Evolutionary conservation across 116 monocot species (phyloP).

Genomic region (Papilionanthe hybrid): DNA sequence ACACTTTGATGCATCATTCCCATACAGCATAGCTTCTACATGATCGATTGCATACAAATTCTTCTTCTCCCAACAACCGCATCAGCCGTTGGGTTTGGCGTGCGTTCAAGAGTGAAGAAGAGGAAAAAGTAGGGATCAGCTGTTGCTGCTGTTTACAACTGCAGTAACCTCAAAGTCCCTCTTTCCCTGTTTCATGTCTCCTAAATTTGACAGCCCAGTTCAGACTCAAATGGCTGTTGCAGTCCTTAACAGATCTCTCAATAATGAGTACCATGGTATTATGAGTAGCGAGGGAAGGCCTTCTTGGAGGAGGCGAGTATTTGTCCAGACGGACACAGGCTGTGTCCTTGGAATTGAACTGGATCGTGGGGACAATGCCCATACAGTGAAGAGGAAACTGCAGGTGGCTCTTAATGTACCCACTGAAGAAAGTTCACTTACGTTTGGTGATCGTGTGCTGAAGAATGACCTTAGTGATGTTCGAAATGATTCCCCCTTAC

Average conservation of each 20-base stretch:
- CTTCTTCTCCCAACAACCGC: slow-evolving; percentile 24
- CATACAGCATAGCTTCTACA: slow-evolving; percentile 8
- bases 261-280: slow-evolving; percentile 33
- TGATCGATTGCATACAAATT: slow-evolving; percentile 18
- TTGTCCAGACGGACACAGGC: slow-evolving; percentile 80
- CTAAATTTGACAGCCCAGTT: slow-evolving; percentile 65
- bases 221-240: slow-evolving; percentile 81
- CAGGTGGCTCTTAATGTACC: slow-evolving; percentile 68
- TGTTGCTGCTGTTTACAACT: not conserved
- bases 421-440: slow-evolving; percentile 71
- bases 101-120: slow-evolving; percentile 31
- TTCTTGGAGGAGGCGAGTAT: slow-evolving; percentile 48
- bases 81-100: slow-evolving; percentile 20
- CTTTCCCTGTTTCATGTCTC: slow-evolving; percentile 39
- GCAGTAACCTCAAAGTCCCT: slow-evolving; percentile 7
- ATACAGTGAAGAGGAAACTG: slow-evolving; percentile 74
- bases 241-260: slow-evolving; percentile 35
- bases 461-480: slow-evolving; percentile 68
- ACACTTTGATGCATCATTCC: not conserved
- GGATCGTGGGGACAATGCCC: slow-evolving; percentile 71
- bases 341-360: slow-evolving; percentile 68
- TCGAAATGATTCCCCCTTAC: slow-evolving; percentile 65
- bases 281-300: slow-evolving; percentile 42
- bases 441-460: slow-evolving; percentile 66
- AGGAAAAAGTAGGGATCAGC: slow-evolving; percentile 12